Percentiles rank a stretch among this genome's conserved stretches.
Evolutionary conservation across 768 basidiomycete genomes (phyloP).

Genomic region (Rhodotorula paludigena): DNA sequence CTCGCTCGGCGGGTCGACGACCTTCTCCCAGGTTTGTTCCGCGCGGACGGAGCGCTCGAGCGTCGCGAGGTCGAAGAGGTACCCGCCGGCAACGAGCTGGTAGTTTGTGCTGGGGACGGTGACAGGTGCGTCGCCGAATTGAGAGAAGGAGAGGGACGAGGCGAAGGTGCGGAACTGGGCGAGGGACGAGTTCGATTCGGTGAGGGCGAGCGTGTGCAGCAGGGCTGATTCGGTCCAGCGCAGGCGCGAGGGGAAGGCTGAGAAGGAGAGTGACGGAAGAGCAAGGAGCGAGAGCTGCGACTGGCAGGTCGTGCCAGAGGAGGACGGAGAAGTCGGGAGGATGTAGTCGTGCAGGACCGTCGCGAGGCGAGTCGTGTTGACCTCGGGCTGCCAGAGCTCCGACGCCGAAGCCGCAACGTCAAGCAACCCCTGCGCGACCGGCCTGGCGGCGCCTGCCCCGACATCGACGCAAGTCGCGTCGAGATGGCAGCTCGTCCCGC

Average conservation of each 20-base stretch:
- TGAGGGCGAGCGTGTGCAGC: constrained; percentile 9
- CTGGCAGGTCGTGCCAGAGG: constrained; percentile 1
- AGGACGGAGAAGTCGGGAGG: neutral
- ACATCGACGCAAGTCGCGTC: constrained; percentile 18
- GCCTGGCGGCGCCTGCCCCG: too few species aligned
- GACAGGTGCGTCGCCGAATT: constrained; percentile 5
- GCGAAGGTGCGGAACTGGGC: constrained; percentile 8
- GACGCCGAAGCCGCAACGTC: constrained; percentile 6
- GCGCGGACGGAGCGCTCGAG: constrained; percentile 5
- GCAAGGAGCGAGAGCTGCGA: constrained; percentile 15
- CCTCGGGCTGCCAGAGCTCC: neutral
- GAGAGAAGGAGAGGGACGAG: neutral
- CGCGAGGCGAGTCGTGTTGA: constrained; percentile 5
- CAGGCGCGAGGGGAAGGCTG: constrained; percentile 5
- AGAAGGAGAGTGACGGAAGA: constrained; percentile 9
- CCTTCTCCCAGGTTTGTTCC: neutral
- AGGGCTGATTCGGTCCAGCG: constrained; percentile 11
- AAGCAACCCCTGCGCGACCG: constrained; percentile 16
- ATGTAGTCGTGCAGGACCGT: constrained; percentile 7
- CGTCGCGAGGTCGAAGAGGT: constrained; percentile 13
- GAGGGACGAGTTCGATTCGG: constrained; percentile 21
- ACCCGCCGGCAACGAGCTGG: constrained; percentile 18
- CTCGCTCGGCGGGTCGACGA: neutral
- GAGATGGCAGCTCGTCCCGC: constrained; percentile 10
- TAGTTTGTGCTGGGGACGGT: constrained; percentile 18